Percentiles rank a stretch among this genome's conserved stretches.
phyloP scores from a whole-genome alignment of 1,139 yeast genomes.

The Blastobotrys buckinghamii region DNA sequence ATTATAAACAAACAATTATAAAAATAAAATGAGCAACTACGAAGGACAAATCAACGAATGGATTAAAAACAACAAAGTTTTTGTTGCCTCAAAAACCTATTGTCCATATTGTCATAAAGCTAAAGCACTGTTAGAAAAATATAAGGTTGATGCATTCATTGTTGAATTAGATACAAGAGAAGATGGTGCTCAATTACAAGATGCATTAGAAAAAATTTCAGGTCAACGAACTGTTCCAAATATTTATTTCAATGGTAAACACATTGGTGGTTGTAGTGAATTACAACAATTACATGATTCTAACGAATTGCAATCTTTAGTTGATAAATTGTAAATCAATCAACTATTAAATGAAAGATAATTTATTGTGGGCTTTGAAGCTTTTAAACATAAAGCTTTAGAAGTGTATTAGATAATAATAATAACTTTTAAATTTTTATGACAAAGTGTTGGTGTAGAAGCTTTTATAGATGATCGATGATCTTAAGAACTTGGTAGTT shows the following conservation, averaged over 20 bases:
- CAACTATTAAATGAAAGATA: no score
- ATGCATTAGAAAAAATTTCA: constrained; percentile 64
- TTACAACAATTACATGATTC: constrained; percentile 42
- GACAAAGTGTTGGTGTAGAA: no score
- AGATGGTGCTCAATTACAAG: constrained; percentile 68
- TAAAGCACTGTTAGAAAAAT: constrained; percentile 20
- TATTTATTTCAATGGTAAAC: constrained; percentile 81
- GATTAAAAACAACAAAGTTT: constrained; percentile 62
- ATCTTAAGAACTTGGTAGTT: no score
- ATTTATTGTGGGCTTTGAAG: no score
- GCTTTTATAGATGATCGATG: no score
- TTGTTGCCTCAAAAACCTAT: constrained; percentile 71
- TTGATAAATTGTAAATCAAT: constrained; percentile 1
- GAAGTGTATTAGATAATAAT: no score
- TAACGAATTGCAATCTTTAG: constrained; percentile 8
- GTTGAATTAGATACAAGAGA: constrained; percentile 26
- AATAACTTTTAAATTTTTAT: no score
- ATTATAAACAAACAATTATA: background rate
- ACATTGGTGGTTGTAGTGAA: constrained; percentile 92
- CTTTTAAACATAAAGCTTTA: no score
- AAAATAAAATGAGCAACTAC: background rate
- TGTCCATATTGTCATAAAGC: constrained; percentile 28
- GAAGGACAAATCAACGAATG: constrained; percentile 32
- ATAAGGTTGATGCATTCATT: constrained; percentile 20
- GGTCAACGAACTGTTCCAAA: constrained; percentile 95